Conservation (phyloP, 2,329 filamentous ascomycete species). For the Verticillium albo-atrum region DNA sequence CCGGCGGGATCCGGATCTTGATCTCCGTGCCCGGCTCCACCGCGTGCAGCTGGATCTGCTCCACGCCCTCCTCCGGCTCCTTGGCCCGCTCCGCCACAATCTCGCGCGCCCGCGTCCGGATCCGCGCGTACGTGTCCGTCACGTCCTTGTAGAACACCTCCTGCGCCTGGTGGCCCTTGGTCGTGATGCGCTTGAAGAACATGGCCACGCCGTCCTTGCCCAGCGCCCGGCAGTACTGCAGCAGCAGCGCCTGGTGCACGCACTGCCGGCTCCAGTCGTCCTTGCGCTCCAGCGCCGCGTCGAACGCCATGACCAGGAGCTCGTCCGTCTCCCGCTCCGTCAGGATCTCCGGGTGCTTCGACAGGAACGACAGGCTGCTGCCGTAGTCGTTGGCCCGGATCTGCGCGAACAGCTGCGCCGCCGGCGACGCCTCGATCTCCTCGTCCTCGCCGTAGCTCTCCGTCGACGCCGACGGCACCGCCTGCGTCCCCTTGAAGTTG, state of each 20-base stretch:
- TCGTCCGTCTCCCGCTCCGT: conserved; percentile 86
- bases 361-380: conserved; percentile 70
- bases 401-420: conserved; percentile 76
- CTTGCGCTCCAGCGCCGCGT: conserved; percentile 72
- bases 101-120: conserved; percentile 71
- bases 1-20: conserved; percentile 75
- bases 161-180: conserved; percentile 81
- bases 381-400: conserved; percentile 74
- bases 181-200: conserved; percentile 96
- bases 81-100: conserved; percentile 54
- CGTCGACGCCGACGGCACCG: conserved; percentile 25
- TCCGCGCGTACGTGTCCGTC: conserved; percentile 77
- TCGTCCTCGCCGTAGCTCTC: conserved; percentile 61
- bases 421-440: conserved; percentile 68
- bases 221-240: conserved; percentile 92
- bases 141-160: conserved; percentile 93
- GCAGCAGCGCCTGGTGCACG: conserved; percentile 85
- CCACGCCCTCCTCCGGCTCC: conserved; percentile 59
- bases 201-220: conserved; percentile 82
- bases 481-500: conserved; percentile 26
- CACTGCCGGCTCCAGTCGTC: conserved; percentile 77
- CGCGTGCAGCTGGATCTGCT: conserved; percentile 96
- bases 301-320: conserved; percentile 86
- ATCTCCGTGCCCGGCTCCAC: conserved; percentile 92
- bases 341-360: conserved; percentile 72